Percentiles rank a stretch among this genome's conserved stretches.
phyloP scores from a whole-genome alignment of 1,284 basidiomycete genomes.

The Cerioporus squamosus region DNA sequence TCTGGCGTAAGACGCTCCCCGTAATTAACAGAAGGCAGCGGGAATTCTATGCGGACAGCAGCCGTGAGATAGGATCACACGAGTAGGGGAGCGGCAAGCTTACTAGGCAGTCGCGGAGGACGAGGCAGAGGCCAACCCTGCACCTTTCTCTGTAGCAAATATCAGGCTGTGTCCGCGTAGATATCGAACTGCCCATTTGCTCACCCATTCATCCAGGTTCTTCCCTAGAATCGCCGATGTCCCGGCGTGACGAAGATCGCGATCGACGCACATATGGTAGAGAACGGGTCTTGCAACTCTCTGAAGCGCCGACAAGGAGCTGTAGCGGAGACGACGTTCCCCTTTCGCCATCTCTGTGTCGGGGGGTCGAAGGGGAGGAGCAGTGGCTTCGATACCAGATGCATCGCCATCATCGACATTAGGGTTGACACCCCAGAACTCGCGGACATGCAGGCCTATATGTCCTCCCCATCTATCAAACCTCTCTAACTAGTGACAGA shows the following conservation, averaged over 20 bases:
- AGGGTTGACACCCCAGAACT: conserved; percentile 33
- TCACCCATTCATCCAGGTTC: conserved; percentile 1
- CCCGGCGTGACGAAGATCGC: not conserved
- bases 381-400: not conserved
- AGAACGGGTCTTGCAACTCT: not conserved
- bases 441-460: conserved; percentile 27
- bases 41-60: not conserved
- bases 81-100: too few relatives aligned
- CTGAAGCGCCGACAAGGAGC: not conserved
- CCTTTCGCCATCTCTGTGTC: not conserved
- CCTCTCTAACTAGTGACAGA: not conserved
- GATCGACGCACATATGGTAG: conserved; percentile 5
- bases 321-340: not conserved
- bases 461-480: conserved; percentile 25
- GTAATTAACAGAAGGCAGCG: not conserved
- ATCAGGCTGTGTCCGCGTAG: not conserved
- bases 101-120: not conserved
- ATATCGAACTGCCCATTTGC: not conserved
- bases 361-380: not conserved
- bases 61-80: too few relatives aligned
- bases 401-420: conserved; percentile 24
- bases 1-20: not conserved
- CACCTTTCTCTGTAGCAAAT: not conserved
- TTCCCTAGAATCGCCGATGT: not conserved
- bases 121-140: not conserved